These are phyloP conservation scores for Condylostoma magnum DNA, from an alignment of 169 alveolate genomes.

Conservation along the genomic window DNA sequence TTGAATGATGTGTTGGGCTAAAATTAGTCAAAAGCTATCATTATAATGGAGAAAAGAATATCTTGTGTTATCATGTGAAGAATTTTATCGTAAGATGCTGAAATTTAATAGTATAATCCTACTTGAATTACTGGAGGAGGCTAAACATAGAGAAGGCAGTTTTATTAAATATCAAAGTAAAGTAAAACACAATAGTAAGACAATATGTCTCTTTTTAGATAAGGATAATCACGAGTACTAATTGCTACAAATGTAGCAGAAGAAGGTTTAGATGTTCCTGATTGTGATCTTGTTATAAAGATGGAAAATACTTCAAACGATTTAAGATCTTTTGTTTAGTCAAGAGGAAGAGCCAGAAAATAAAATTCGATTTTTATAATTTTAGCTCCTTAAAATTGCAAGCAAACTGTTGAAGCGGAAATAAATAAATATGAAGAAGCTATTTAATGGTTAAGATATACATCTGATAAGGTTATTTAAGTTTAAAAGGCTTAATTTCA, in stretches of 20 bases:
- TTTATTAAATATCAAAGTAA: too few relatives aligned
- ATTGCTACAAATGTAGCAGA: conserved; percentile 33
- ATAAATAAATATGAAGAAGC: conserved; percentile 10
- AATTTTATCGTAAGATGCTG: too few relatives aligned
- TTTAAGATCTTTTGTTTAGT: conserved; percentile 5
- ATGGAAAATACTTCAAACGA: conserved; percentile 1
- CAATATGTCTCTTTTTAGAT: too few relatives aligned
- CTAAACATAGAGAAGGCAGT: too few relatives aligned
- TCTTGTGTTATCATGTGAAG: too few relatives aligned
- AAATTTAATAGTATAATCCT: too few relatives aligned
- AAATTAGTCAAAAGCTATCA: too few relatives aligned
- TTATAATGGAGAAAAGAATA: too few relatives aligned
- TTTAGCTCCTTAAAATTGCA: neutral
- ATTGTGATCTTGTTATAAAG: conserved; percentile 29
- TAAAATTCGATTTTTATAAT: neutral
- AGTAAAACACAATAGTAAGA: too few relatives aligned
- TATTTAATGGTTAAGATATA: neutral
- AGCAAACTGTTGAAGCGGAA: neutral
- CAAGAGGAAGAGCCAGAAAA: conserved; percentile 14
- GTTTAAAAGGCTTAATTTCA: too few relatives aligned
- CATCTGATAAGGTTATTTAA: neutral
- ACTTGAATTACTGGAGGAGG: too few relatives aligned
- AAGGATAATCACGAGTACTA: conserved; percentile 8
- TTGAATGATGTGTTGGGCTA: too few relatives aligned
- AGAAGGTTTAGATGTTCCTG: conserved; percentile 40